Evolutionary conservation across 23 red algal species (phyloP).

Genomic region (Chondrus crispus): DNA sequence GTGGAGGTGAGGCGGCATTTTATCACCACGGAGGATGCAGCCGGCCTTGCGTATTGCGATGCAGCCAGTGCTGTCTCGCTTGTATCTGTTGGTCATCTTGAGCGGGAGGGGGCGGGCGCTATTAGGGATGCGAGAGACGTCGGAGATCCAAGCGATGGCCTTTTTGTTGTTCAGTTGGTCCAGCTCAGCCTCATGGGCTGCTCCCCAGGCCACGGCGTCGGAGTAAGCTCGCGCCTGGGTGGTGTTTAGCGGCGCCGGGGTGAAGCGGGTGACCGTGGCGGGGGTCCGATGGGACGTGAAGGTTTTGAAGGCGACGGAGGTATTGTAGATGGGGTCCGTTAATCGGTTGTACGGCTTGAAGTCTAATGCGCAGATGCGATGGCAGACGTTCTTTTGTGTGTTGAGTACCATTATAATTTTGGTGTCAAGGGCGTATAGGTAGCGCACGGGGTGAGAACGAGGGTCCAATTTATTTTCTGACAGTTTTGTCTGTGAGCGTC

Average conservation of each 20-base stretch:
- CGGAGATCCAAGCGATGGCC: not conserved
- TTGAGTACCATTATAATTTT: not conserved
- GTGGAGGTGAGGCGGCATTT: not conserved
- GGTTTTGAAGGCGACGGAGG: not conserved
- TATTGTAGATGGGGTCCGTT: not conserved
- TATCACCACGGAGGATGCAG: not conserved
- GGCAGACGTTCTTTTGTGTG: not conserved
- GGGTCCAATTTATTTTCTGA: not conserved
- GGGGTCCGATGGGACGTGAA: not conserved
- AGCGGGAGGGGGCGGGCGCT: not conserved
- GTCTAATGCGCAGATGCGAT: not conserved
- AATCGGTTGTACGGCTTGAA: not conserved
- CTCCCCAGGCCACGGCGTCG: not conserved
- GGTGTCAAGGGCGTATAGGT: not conserved
- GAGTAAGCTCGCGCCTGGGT: not conserved
- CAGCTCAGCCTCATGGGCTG: not conserved
- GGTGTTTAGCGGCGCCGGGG: not conserved
- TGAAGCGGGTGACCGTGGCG: not conserved
- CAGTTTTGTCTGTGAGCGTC: not conserved
- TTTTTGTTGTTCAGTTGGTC: conserved; percentile 13
- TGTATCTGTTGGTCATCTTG: not conserved
- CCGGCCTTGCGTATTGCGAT: conserved; percentile 1
- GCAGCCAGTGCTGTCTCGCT: not conserved
- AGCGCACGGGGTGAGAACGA: not conserved
- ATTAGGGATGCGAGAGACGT: not conserved